Evolutionary conservation across 495 filamentous ascomycete species (phyloP), one percentile per base, ranked within the genome.

Genomic region (Lentithecium fluviatile): DNA sequence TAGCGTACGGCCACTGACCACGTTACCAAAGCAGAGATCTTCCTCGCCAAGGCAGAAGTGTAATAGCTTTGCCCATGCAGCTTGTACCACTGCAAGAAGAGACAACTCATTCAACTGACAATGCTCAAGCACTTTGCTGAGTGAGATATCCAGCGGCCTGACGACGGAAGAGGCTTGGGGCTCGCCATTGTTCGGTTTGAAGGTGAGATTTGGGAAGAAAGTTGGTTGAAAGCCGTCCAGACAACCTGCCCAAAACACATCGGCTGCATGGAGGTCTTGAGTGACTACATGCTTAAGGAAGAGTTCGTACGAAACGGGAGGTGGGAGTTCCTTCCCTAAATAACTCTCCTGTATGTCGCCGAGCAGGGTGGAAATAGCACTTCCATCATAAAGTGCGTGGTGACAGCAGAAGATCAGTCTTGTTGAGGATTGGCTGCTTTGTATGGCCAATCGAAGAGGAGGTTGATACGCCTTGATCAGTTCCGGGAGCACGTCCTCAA

Each of bases 11-110:
- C 90, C 90, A 65, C 82, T 89, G 53, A 90, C 81, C 6, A 94
- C 84, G 63, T 84, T 91, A 0, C 90, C 90, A 55, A 95, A 94
- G 73, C 88, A 91, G n/a, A 95, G 64, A 62, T 94, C 89, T 0
- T 68, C 57, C 26, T 77, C 76, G 1, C 76, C 65, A 34, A 82
- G 74, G 40, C 81, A 73, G 1, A 78, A 69, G 0, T 80, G 71
- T 0, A 95, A 68, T 0, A 85, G 64, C 19, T 77, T 75, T 0
- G 85, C 80, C 88, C 89, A 92, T 10, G 83, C 79, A 1, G 86
- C 76, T 68, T 95, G 89, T 20, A 82, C 77, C 0, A 91, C 64
- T 15, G 84, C 76, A 13, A 90, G 75, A 0, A 89, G 73, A 0
- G 88, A 82, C 0, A 83, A 75, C 0, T 81, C 80, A n/a, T 82